These are phyloP conservation scores for Lagerstroemia speciosa DNA, from an alignment of 345 rosid genomes.

Conservation along the genomic window DNA sequence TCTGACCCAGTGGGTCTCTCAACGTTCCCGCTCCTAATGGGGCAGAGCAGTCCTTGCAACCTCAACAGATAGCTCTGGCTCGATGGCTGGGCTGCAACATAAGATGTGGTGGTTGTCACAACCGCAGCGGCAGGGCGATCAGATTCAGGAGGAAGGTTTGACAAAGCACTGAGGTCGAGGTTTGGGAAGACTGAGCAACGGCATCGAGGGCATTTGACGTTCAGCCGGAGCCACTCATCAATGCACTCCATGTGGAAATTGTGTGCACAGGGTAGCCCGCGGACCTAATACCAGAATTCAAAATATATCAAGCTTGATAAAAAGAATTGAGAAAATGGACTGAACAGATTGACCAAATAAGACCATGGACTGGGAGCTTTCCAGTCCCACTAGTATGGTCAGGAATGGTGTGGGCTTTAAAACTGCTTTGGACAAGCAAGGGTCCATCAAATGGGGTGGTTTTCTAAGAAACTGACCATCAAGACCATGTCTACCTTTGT, in stretches of 20 bases:
- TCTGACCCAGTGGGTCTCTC: conserved; percentile 20
- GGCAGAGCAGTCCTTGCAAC: conserved; percentile 51
- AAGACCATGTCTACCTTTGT: background rate
- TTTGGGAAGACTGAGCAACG: conserved; percentile 93
- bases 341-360: background rate
- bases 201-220: conserved; percentile 94
- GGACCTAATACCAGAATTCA: conserved; percentile 44
- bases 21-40: conserved; percentile 42
- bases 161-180: conserved; percentile 88
- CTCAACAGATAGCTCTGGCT: conserved; percentile 74
- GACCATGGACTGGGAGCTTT: background rate
- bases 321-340: background rate
- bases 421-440: background rate
- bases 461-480: background rate
- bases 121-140: conserved; percentile 38
- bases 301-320: background rate
- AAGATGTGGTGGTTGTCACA: conserved; percentile 32
- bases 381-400: background rate
- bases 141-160: conserved; percentile 67
- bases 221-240: conserved; percentile 89
- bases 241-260: conserved; percentile 97
- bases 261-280: conserved; percentile 98
- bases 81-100: conserved; percentile 53
- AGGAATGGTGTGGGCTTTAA: background rate
- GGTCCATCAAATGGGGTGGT: background rate